Percentiles rank a stretch among this genome's conserved stretches.
These are phyloP conservation scores for Flagelloscypha sp. DNA, from an alignment of 768 basidiomycete genomes.

Conservation along the genomic window DNA sequence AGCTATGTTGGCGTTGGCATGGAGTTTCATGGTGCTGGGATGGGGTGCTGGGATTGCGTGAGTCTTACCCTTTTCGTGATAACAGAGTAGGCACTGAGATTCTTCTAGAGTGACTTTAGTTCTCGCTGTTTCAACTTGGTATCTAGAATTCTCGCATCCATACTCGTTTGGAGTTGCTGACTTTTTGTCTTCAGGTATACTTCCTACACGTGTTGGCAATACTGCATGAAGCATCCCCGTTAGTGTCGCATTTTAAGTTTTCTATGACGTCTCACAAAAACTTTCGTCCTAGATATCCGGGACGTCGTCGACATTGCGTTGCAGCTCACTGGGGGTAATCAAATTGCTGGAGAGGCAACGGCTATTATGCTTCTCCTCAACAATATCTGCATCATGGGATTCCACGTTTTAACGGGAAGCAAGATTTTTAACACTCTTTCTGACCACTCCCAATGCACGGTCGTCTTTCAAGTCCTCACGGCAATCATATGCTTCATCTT, in stretches of 20 bases:
- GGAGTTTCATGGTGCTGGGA: no score
- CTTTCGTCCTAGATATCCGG: no score
- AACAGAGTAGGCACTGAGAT: background rate
- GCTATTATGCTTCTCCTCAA: constrained; percentile 46
- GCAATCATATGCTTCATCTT: constrained; percentile 32
- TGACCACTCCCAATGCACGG: constrained; percentile 31
- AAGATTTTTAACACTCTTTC: constrained; percentile 38
- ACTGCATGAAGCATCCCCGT: constrained; percentile 40
- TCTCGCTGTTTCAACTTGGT: constrained; percentile 35
- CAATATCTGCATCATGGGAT: constrained; percentile 47
- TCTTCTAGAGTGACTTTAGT: constrained; percentile 28
- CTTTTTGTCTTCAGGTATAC: constrained; percentile 36
- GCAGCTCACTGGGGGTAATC: constrained; percentile 37
- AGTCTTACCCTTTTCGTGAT: constrained; percentile 6
- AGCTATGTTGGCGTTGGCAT: constrained; percentile 31
- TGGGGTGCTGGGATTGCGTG: no score
- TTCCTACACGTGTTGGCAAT: constrained; percentile 39
- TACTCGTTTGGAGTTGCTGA: constrained; percentile 31
- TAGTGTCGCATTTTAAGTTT: no score
- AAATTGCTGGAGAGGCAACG: constrained; percentile 40
- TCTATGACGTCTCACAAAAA: no score
- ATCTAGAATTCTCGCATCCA: constrained; percentile 34
- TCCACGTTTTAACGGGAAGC: constrained; percentile 39
- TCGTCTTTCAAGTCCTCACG: constrained; percentile 28
- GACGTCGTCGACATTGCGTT: constrained; percentile 46